phyloP scores from a whole-genome alignment of 257 asterid species.

The Cynanchum wilfordii region DNA sequence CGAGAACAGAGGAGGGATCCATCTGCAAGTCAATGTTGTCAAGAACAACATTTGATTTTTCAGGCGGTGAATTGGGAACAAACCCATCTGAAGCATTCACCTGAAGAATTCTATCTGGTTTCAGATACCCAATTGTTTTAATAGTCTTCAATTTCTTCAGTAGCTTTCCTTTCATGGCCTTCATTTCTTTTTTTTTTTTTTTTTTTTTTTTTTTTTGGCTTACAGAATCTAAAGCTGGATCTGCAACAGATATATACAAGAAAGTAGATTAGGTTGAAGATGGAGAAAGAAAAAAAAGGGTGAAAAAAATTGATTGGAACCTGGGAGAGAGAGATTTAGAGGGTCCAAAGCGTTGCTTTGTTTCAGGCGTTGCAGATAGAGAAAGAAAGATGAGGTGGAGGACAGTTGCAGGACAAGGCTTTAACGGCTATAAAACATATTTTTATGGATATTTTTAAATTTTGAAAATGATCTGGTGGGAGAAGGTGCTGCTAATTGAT shows the following conservation, averaged over 20 bases:
- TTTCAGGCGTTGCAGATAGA: slow-evolving; percentile 21
- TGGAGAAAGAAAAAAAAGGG: no score
- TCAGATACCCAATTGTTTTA: slow-evolving; percentile 62
- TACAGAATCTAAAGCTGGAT: not conserved
- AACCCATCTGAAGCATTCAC: slow-evolving; percentile 55
- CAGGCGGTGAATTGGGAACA: slow-evolving; percentile 32
- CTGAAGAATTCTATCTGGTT: slow-evolving; percentile 64
- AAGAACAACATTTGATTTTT: slow-evolving; percentile 17
- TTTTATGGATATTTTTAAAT: slow-evolving; percentile 28
- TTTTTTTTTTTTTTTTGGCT: not conserved
- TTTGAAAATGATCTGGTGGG: slow-evolving; percentile 42
- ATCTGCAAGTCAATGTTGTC: slow-evolving; percentile 26
- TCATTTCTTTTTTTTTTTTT: slow-evolving; percentile 33
- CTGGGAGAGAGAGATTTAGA: not conserved
- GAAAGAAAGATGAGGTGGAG: not conserved
- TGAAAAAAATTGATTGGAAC: not conserved
- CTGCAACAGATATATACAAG: not conserved
- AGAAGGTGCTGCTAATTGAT: slow-evolving; percentile 34
- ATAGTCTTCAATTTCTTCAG: slow-evolving; percentile 74
- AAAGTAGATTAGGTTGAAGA: slow-evolving; percentile 8
- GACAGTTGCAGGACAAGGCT: slow-evolving; percentile 2
- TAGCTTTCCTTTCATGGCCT: slow-evolving; percentile 71
- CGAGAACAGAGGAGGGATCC: slow-evolving; percentile 15
- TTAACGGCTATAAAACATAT: slow-evolving; percentile 59
- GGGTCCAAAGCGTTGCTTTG: not conserved